phyloP scores from a whole-genome alignment of 2,329 filamentous ascomycete genomes.

The Hypoxylon sp. region DNA sequence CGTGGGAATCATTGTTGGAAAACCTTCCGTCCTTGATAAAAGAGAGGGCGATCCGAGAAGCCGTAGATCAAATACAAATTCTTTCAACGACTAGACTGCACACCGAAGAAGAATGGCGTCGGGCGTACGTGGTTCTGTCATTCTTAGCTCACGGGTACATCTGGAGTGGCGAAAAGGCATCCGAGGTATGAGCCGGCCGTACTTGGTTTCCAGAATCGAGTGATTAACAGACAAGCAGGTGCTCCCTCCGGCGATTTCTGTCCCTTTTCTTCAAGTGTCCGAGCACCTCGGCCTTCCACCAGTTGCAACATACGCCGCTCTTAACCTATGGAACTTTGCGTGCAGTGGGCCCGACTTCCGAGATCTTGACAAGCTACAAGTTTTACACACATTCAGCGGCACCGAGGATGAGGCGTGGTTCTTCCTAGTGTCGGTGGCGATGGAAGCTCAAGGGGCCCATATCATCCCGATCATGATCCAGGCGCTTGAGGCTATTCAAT shows the following conservation, averaged over 20 bases:
- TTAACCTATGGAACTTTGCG: slow-evolving; percentile 92
- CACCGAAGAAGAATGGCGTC: slow-evolving; percentile 74
- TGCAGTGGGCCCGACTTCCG: slow-evolving; percentile 68
- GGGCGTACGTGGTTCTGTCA: slow-evolving; percentile 76
- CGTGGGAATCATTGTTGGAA: slow-evolving; percentile 73
- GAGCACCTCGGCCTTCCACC: slow-evolving; percentile 83
- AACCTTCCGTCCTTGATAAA: slow-evolving; percentile 74
- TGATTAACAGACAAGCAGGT: slow-evolving; percentile 56
- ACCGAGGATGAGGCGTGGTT: slow-evolving; percentile 96
- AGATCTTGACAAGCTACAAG: slow-evolving; percentile 76
- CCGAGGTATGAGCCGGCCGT: slow-evolving; percentile 69
- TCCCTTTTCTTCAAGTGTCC: slow-evolving; percentile 81
- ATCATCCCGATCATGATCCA: slow-evolving; percentile 82
- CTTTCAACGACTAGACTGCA: slow-evolving; percentile 69
- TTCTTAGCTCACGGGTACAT: slow-evolving; percentile 84
- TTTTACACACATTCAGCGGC: slow-evolving; percentile 86
- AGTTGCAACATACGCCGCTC: slow-evolving; percentile 88
- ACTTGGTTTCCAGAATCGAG: not conserved
- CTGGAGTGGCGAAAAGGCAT: slow-evolving; percentile 84
- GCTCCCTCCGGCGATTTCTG: slow-evolving; percentile 80
- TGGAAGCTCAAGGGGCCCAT: slow-evolving; percentile 83
- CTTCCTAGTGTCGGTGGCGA: slow-evolving; percentile 88
- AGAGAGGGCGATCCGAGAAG: slow-evolving; percentile 68
- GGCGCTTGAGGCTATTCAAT: slow-evolving; percentile 77
- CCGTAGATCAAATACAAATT: slow-evolving; percentile 69